Evolutionary conservation across 2,329 filamentous ascomycete genomes (phyloP).

Genomic region (Lachnellula arida): DNA sequence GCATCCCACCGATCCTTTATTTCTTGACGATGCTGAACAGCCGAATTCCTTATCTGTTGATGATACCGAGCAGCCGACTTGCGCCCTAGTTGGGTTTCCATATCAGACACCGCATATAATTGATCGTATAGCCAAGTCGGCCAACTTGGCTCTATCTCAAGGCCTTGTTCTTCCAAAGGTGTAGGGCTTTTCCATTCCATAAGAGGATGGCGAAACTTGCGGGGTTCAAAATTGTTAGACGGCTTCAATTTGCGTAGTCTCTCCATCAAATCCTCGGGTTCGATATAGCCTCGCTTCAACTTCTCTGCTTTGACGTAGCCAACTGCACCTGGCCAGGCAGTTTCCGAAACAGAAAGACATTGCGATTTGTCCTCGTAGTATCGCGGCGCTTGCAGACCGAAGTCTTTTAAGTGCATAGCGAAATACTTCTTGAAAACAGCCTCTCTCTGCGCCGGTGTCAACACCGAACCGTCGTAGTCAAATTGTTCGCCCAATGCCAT

Average conservation of each 20-base stretch:
- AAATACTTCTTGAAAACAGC: slow-evolving; percentile 6
- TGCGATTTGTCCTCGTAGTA: slow-evolving; percentile 6
- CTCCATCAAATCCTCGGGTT: slow-evolving; percentile 9
- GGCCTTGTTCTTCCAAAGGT: no score
- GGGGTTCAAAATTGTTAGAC: slow-evolving; percentile 3
- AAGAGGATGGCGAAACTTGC: no score
- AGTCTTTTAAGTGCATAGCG: slow-evolving; percentile 4
- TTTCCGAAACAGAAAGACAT: slow-evolving; percentile 8
- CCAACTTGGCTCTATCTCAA: no score
- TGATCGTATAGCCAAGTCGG: no score
- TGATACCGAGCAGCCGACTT: no score
- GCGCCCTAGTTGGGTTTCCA: no score
- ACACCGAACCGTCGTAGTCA: slow-evolving; percentile 10
- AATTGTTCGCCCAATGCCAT: slow-evolving; percentile 7
- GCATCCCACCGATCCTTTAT: no score
- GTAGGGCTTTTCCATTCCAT: no score
- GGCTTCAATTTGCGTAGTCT: slow-evolving; percentile 7
- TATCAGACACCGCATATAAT: no score
- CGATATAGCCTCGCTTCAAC: slow-evolving; percentile 10
- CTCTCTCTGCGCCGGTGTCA: slow-evolving; percentile 9
- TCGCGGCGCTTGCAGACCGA: slow-evolving; percentile 5
- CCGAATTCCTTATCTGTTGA: no score
- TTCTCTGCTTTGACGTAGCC: slow-evolving; percentile 8
- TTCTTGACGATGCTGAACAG: no score
- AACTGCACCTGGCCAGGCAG: slow-evolving; percentile 9